phyloP scores from a whole-genome alignment of 192 early-diverging fungal species.

The Coemansia asiatica region DNA sequence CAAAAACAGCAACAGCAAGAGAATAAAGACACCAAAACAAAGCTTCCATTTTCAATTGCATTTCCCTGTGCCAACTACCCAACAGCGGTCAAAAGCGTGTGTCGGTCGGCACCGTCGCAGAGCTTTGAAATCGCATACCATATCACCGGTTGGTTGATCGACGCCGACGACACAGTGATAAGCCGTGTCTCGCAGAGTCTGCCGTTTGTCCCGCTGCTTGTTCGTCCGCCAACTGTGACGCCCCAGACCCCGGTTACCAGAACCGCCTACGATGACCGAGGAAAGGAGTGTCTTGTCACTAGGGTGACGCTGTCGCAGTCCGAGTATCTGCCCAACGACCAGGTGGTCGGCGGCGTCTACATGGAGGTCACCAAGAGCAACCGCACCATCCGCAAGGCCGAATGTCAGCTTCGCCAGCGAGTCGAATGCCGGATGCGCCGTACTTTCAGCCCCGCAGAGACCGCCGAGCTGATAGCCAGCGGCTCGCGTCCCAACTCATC shows the following conservation, averaged over 20 bases:
- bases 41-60: conserved; percentile 38
- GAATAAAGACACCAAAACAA: not conserved
- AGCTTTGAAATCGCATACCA: conserved; percentile 52
- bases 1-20: conserved; percentile 5
- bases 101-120: conserved; percentile 40
- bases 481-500: conserved; percentile 39
- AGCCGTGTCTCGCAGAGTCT: conserved; percentile 10
- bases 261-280: conserved; percentile 41
- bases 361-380: conserved; percentile 36
- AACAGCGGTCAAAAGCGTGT: conserved; percentile 24
- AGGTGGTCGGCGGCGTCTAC: conserved; percentile 51
- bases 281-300: conserved; percentile 37
- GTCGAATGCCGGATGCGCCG: conserved; percentile 53
- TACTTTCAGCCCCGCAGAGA: conserved; percentile 39
- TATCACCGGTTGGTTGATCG: conserved; percentile 27
- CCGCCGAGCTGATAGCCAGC: conserved; percentile 28
- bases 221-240: conserved; percentile 9
- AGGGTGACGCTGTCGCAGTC: conserved; percentile 46
- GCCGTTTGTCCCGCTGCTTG: conserved; percentile 25
- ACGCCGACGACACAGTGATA: not conserved
- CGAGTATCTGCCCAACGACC: conserved; percentile 47
- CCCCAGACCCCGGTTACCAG: conserved; percentile 33
- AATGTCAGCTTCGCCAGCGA: conserved; percentile 48
- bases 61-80: conserved; percentile 50
- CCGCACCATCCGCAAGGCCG: conserved; percentile 46